Percentiles rank a stretch among this genome's conserved stretches.
Conservation (phyloP, 2,329 filamentous ascomycete genomes). For the Mollisia scopiformis region DNA sequence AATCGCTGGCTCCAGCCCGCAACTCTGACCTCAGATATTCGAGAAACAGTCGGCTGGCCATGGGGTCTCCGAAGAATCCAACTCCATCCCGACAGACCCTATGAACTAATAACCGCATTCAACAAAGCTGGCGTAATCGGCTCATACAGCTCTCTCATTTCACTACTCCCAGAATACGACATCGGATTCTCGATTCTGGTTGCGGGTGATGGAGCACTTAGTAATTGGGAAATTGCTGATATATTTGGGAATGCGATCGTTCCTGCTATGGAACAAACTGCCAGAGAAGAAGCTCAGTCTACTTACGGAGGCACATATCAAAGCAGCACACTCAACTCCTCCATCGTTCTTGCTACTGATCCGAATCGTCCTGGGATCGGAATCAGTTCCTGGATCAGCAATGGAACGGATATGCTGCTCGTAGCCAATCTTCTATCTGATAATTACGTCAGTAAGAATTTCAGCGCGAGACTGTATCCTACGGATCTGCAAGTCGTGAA, state of each 20-base stretch:
- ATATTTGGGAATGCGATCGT: not conserved
- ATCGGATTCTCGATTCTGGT: conserved; percentile 7
- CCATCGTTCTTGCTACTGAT: not conserved
- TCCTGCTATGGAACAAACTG: conserved; percentile 3
- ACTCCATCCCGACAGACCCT: conserved; percentile 1
- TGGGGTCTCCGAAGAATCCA: conserved; percentile 32
- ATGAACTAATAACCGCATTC: conserved; percentile 11
- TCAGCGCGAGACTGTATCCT: conserved; percentile 10
- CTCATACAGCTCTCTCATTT: not conserved
- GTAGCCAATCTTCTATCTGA: not conserved
- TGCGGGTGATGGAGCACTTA: not conserved
- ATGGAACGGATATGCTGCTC: conserved; percentile 16
- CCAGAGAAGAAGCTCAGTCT: not conserved
- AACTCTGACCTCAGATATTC: conserved; percentile 25
- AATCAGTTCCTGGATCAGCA: conserved; percentile 16
- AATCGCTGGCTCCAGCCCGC: conserved; percentile 31
- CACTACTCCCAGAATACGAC: conserved; percentile 6
- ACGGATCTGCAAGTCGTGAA: conserved; percentile 6
- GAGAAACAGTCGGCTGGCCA: conserved; percentile 28
- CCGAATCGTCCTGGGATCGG: conserved; percentile 2
- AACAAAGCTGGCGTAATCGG: conserved; percentile 10
- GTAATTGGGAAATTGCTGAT: not conserved
- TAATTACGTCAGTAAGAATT: not conserved
- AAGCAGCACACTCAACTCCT: not conserved
- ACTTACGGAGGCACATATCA: not conserved